Percentiles rank a stretch among this genome's conserved stretches.
These are phyloP conservation scores for Citrus unshiu DNA, from an alignment of 345 rosid genomes.

Conservation along the genomic window DNA sequence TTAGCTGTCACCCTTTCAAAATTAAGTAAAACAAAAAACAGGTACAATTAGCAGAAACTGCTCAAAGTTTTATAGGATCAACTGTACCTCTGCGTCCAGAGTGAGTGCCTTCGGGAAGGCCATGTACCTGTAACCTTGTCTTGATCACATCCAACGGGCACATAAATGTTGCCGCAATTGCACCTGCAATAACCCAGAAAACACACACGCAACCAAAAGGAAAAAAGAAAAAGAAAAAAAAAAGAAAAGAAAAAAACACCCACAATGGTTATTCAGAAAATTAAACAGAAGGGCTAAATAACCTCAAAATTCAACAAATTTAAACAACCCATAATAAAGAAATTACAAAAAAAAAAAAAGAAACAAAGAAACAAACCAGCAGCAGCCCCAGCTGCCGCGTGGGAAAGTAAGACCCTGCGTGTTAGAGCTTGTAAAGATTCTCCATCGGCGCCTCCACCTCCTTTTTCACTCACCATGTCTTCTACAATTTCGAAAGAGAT, in stretches of 20 bases:
- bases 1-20: not conserved
- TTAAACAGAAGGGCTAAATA: not conserved
- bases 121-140: conserved; percentile 89
- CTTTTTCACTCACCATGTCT: not conserved
- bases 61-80: not conserved
- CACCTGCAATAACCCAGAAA: conserved; percentile 44
- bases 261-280: not conserved
- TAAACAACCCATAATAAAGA: not conserved
- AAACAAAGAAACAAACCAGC: conserved; percentile 52
- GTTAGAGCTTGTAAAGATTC: conserved; percentile 32
- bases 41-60: not conserved
- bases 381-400: conserved; percentile 84
- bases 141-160: conserved; percentile 98
- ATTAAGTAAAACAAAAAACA: not conserved
- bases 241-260: not conserved
- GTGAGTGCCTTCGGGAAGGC: conserved; percentile 52
- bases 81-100: conserved; percentile 59
- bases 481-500: conserved; percentile 22
- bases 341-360: not conserved
- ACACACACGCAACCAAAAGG: not conserved
- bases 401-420: conserved; percentile 38
- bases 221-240: not conserved
- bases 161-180: conserved; percentile 87
- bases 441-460: conserved; percentile 33
- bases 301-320: not conserved